Base-by-base conservation (phyloP, 108 stramenopile genomes). In the Cylindrotheca fusiformis region DNA sequence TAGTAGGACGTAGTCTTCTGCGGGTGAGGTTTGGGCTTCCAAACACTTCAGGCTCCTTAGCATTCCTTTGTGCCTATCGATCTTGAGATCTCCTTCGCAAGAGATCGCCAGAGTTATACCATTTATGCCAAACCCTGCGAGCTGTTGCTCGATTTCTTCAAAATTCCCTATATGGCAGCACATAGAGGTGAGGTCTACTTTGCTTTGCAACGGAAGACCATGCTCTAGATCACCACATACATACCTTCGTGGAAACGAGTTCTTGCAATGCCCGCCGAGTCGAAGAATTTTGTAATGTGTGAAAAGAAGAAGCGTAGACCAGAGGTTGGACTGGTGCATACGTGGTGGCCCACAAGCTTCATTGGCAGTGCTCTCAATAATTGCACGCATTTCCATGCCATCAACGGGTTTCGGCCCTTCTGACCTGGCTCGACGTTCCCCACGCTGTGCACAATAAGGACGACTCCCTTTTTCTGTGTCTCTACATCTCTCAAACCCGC, bases 401-500 rank as follows among this genome's bases (percentile, higher is more conserved):
- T n/a, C n/a, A n/a, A n/a, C 14, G 36, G 36, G 36, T 41, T 14
- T 6, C 14, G 14, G 14, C 36, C 36, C 36, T 41, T 41, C 14
- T 6, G 36, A 41, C 14, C n/a, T n/a, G n/a, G n/a, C n/a, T n/a
- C n/a, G n/a, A n/a, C n/a, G n/a, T n/a, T n/a, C n/a, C 19, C 47
- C 28, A 63, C 50, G 30, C 32, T 52, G 49, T 63, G 64, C 18
- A 48, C 50, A 21, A 71, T 44, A 2, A 57, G 20, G 2, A 71
- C 70, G n/a, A 63, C 19, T n/a, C 70, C 70, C 62, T 65, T 72
- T 53, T 41, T 14, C 32, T 65, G 64, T 12, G 58, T 61, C 25
- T 59, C 60, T 6, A 50, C 41, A 18, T 72, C 71, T 12, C 44
- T 31, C 1, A 65, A n/a, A 1, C 14, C 33, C 1, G 48, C 24